Evolutionary conservation across 129 eudicot genomes (phyloP).

Genomic region (Tanacetum coccineum): DNA sequence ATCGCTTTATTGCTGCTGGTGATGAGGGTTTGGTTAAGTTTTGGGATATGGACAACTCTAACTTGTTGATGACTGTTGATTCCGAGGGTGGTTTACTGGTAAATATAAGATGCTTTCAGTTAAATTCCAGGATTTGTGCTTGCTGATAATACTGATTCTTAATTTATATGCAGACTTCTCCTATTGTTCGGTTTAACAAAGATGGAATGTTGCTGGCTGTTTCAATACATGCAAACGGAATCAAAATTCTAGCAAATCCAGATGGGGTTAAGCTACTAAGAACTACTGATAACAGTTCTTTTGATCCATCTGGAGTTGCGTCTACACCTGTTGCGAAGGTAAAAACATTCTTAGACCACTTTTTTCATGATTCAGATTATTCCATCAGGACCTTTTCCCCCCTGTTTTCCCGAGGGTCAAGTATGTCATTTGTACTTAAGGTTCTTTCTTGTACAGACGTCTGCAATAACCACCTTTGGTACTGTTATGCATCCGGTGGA

Average conservation of each 20-base stretch:
- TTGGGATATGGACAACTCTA: constrained; percentile 83
- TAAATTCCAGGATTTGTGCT: too few species aligned
- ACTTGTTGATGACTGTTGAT: constrained; percentile 46
- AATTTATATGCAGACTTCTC: too few species aligned
- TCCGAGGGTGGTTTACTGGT: constrained; percentile 81
- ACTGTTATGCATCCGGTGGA: constrained; percentile 49
- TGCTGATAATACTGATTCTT: too few species aligned
- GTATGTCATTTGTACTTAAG: background rate
- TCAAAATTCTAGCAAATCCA: background rate
- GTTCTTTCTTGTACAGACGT: constrained; percentile 37
- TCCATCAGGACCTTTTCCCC: background rate
- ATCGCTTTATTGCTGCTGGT: constrained; percentile 74
- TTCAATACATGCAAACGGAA: too few species aligned
- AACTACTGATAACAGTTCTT: constrained; percentile 51
- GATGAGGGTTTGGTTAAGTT: constrained; percentile 62
- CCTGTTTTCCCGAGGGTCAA: background rate
- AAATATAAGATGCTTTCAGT: constrained; percentile 7
- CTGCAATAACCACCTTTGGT: constrained; percentile 48
- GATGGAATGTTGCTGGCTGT: too few species aligned
- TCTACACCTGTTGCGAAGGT: constrained; percentile 59
- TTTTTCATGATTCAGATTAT: constrained; percentile 9
- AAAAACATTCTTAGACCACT: background rate
- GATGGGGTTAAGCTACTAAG: constrained; percentile 36
- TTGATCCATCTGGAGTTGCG: constrained; percentile 52
- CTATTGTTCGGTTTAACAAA: too few species aligned